Conservation (phyloP, 805 yeast species). For the Candida insectorum region DNA sequence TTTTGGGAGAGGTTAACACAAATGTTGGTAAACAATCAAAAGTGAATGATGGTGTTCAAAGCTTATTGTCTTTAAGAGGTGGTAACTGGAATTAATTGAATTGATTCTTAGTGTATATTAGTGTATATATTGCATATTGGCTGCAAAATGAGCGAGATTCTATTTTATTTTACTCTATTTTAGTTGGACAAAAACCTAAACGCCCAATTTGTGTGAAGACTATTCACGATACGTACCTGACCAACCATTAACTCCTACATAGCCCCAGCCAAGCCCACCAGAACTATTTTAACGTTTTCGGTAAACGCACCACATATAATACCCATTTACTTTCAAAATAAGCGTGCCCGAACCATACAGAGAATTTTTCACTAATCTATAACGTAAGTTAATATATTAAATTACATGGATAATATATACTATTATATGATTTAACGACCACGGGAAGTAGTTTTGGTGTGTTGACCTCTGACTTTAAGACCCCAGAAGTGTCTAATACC, state of each 20-base stretch:
- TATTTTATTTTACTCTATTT: not conserved
- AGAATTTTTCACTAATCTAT: no score
- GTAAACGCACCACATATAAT: no score
- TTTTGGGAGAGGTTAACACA: slow-evolving; percentile 22
- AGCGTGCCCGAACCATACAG: no score
- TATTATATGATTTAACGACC: slow-evolving; percentile 42
- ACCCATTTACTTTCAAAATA: no score
- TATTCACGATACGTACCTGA: slow-evolving; percentile 7
- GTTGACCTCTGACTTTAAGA: slow-evolving; percentile 99
- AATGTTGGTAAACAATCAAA: slow-evolving; percentile 11
- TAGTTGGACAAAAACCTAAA: no score
- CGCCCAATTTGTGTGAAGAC: no score
- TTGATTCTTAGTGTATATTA: slow-evolving; percentile 3
- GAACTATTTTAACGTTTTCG: no score
- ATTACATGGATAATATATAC: slow-evolving; percentile 13
- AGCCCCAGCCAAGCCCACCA: no score
- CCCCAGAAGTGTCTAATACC: slow-evolving; percentile 99
- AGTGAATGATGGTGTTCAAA: slow-evolving; percentile 33
- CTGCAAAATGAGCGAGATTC: no score
- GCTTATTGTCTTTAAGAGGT: slow-evolving; percentile 36
- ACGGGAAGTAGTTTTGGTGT: slow-evolving; percentile 99
- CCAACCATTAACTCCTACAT: no score
- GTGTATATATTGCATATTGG: slow-evolving; percentile 9
- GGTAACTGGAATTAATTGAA: slow-evolving; percentile 27
- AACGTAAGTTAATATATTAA: slow-evolving; percentile 19